Conservation (phyloP, 306 rosid genomes). For the Trifolium pratense region DNA sequence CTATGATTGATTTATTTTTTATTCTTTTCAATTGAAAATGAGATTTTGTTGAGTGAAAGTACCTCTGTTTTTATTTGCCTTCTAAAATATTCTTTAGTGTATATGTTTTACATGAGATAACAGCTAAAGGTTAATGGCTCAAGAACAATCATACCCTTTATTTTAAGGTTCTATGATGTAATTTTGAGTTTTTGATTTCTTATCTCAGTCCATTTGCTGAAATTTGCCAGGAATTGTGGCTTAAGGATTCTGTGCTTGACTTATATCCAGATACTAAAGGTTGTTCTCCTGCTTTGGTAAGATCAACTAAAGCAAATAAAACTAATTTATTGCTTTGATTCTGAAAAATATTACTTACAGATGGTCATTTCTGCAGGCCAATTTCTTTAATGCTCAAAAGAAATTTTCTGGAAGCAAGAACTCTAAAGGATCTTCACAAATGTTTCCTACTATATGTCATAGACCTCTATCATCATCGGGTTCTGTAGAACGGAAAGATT, state of each 20-base stretch:
- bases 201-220: constrained; percentile 58
- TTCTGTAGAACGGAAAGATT: constrained; percentile 64
- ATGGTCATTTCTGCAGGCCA: constrained; percentile 63
- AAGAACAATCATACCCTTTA: constrained; percentile 39
- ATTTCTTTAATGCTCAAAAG: constrained; percentile 74
- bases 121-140: constrained; percentile 15
- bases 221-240: constrained; percentile 88
- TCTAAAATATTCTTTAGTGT: constrained; percentile 6
- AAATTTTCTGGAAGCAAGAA: constrained; percentile 64
- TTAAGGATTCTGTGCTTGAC: constrained; percentile 81
- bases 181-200: constrained; percentile 49
- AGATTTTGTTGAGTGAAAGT: constrained; percentile 16
- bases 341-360: constrained; percentile 36
- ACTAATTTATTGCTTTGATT: constrained; percentile 34
- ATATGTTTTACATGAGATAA: constrained; percentile 12
- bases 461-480: constrained; percentile 69
- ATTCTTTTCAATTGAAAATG: constrained; percentile 5
- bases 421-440: constrained; percentile 54
- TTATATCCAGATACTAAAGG: constrained; percentile 78
- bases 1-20: not conserved
- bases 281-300: constrained; percentile 81
- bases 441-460: constrained; percentile 54
- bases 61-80: constrained; percentile 4
- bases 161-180: constrained; percentile 39
- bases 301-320: constrained; percentile 48